A percentile compares a stretch with the other conserved stretches of the same genome.
phyloP scores from a whole-genome alignment of 169 alveolate genomes.

The Perkinsus marinus region DNA sequence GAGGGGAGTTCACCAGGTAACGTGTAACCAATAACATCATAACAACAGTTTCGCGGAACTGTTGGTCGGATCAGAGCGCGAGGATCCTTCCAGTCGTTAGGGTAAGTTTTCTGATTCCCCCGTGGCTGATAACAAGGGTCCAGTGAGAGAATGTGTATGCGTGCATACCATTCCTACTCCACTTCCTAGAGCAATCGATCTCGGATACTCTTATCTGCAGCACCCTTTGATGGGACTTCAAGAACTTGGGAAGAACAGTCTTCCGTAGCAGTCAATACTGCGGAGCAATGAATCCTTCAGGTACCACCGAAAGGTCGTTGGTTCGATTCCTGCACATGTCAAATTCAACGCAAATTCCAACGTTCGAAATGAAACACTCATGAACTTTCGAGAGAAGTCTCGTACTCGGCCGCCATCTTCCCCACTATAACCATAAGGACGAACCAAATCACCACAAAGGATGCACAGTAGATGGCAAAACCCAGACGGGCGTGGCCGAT shows the following conservation, averaged over 20 bases:
- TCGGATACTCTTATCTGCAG: not conserved
- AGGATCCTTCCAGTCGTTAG: not conserved
- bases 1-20: conserved; percentile 48
- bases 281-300: too few relatives aligned
- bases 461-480: not conserved
- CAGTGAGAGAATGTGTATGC: not conserved
- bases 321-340: not conserved
- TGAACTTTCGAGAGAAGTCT: not conserved
- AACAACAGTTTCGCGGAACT: conserved; percentile 9
- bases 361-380: not conserved
- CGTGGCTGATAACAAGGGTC: not conserved
- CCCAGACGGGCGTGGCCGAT: not conserved
- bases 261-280: not conserved
- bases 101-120: not conserved
- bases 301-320: not conserved
- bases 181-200: not conserved
- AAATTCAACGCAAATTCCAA: not conserved
- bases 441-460: not conserved
- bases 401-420: not conserved
- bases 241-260: not conserved
- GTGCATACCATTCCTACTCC: not conserved
- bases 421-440: not conserved
- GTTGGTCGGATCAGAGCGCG: too few relatives aligned
- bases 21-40: conserved; percentile 55
- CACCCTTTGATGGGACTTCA: not conserved